Evolutionary conservation across 179 eudicot genomes (phyloP).

Genomic region (Vitellaria paradoxa): DNA sequence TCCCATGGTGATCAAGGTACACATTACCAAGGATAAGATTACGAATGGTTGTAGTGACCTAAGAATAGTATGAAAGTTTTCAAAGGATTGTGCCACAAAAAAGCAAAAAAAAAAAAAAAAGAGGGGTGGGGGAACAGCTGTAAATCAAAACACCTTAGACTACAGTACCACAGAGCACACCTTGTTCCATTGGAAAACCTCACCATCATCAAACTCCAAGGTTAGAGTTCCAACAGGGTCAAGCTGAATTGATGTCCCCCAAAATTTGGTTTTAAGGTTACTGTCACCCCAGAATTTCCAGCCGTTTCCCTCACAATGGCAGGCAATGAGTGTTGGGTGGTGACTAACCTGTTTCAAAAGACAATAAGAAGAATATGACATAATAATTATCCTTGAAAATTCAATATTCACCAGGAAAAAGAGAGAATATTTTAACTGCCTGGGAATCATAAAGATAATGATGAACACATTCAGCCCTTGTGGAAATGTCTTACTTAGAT

Average conservation of each 20-base stretch:
- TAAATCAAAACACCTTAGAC: no score
- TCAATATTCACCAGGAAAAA: background rate
- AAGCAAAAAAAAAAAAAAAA: background rate
- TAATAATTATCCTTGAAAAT: background rate
- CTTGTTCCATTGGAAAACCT: conserved; percentile 89
- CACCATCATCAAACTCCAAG: conserved; percentile 81
- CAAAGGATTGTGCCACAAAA: background rate
- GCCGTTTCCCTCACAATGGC: conserved; percentile 86
- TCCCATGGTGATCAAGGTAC: conserved; percentile 90
- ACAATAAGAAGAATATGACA: background rate
- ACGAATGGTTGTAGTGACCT: conserved; percentile 89
- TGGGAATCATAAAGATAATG: background rate
- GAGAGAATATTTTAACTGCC: background rate
- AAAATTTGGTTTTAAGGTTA: conserved; percentile 74
- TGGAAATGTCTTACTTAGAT: background rate
- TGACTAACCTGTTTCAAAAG: conserved; percentile 67
- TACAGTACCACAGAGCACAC: conserved; percentile 23
- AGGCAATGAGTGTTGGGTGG: conserved; percentile 85
- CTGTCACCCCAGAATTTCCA: conserved; percentile 94
- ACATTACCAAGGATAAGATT: conserved; percentile 87
- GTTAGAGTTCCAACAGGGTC: conserved; percentile 80
- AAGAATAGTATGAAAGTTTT: conserved; percentile 19
- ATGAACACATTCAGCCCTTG: background rate
- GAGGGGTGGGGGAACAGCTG: background rate
- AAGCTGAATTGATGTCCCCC: conserved; percentile 90